Base-by-base conservation (phyloP, 176 grass and related monocot species). In the Dendrocalamus sinicus region DNA sequence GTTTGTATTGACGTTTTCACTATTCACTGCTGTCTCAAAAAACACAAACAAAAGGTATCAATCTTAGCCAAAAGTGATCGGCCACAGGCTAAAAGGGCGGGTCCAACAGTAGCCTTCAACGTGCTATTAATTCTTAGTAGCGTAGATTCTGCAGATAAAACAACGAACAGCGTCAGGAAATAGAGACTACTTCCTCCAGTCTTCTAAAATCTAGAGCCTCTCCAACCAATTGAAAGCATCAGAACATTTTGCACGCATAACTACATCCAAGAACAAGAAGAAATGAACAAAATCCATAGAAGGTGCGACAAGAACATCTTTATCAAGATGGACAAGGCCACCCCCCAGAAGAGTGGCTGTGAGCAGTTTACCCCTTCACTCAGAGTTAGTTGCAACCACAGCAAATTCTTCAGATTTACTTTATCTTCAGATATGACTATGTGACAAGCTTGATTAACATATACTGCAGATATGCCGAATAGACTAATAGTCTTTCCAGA, bases 401-500 rank as follows among this genome's bases (percentile, higher is more conserved):
- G n/a, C 52, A 78, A n/a, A 78, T 84, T 61, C 84, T 83, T 91
- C 0, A 60, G 22, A 40, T 54, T 80, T 78, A 80, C 80, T 84
- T 87, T 37, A 70, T 67, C 67, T 79, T 74, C 20, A 44, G 59
- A 52, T 14, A 74, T 75, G 84, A 74, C 79, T 4, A 28, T 52
- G 14, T 43, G 72, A 62, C 60, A 51, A 28, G 41, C 51, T 45
- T 63, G 81, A 62, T 63, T 53, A 35, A 59, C 51, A 65, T 40
- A 57, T 44, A 20, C 46, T 51, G 45, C n/a, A 44, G 44, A 72
- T 76, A 85, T 14, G 76, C 70, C 52, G 41, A 44, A 48, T 76
- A 62, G 41, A 44, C 58, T 76, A 70, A 24, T 85, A 50, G 75
- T 81, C 46, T 65, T 83, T 87, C 48, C 9, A 58, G 58, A 79